Evolutionary conservation across 495 filamentous ascomycete genomes (phyloP).

Genomic region (Penicillium bovifimosum): DNA sequence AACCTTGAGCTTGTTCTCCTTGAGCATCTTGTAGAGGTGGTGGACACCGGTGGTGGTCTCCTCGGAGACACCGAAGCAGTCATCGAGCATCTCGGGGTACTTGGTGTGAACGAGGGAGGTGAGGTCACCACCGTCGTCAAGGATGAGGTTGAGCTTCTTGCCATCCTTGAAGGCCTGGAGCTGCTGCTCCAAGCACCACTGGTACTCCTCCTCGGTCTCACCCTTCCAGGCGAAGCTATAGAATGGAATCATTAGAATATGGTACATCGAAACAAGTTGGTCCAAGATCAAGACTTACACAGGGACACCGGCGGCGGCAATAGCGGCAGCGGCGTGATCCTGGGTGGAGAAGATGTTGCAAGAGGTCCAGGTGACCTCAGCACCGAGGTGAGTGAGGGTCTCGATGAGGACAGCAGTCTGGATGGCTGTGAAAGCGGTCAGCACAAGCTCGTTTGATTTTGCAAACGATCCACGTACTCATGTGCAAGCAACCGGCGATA

Average conservation of each 20-base stretch:
- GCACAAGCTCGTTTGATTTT: background rate
- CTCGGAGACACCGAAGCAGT: constrained; percentile 97
- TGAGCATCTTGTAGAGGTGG: constrained; percentile 98
- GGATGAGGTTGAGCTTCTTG: constrained; percentile 96
- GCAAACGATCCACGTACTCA: constrained; percentile 58
- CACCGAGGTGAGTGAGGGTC: constrained; percentile 87
- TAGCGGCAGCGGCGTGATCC: constrained; percentile 96
- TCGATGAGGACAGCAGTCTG: constrained; percentile 99
- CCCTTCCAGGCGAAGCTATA: constrained; percentile 95
- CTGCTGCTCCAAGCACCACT: constrained; percentile 99
- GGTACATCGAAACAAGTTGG: background rate
- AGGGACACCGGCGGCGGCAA: constrained; percentile 87
- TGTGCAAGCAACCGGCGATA: constrained; percentile 97
- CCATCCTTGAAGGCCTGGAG: constrained; percentile 91
- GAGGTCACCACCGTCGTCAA: constrained; percentile 97
- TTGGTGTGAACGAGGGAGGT: constrained; percentile 95
- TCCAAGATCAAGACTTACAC: constrained; percentile 50
- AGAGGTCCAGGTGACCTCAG: constrained; percentile 91
- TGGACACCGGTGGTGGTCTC: constrained; percentile 99
- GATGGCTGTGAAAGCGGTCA: constrained; percentile 58
- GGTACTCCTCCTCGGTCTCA: constrained; percentile 99
- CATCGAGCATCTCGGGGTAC: constrained; percentile 95
- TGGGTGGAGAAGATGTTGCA: constrained; percentile 99
- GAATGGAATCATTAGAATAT: constrained; percentile 11
- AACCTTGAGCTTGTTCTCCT: constrained; percentile 82